phyloP scores from a whole-genome alignment of 78 protist species.

The Trichosphaerium sp. region DNA sequence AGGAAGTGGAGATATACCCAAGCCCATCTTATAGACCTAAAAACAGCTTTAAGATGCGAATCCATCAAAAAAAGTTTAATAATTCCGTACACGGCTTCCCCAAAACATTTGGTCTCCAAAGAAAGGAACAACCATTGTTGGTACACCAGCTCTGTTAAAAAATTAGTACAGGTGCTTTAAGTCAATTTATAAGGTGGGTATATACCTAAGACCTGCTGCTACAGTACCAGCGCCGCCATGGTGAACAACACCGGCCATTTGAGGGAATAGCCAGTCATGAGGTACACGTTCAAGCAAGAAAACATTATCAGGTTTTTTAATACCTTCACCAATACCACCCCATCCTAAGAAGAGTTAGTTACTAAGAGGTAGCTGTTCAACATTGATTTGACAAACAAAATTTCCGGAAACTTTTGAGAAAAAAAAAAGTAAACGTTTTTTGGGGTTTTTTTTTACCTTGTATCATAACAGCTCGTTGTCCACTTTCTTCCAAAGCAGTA shows the following conservation, averaged over 20 bases:
- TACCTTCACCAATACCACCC: not conserved
- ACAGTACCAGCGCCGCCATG: conserved; percentile 78
- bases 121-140: conserved; percentile 54
- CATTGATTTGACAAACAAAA: too few species aligned
- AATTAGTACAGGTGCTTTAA: too few species aligned
- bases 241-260: conserved; percentile 36
- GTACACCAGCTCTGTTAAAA: conserved; percentile 23
- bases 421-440: too few species aligned
- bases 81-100: conserved; percentile 46
- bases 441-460: too few species aligned
- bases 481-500: conserved; percentile 19
- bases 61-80: too few species aligned
- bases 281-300: conserved; percentile 9
- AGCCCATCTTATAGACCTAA: too few species aligned
- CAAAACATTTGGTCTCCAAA: conserved; percentile 66
- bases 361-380: too few species aligned
- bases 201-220: conserved; percentile 59
- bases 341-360: not conserved
- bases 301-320: not conserved
- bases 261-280: conserved; percentile 55
- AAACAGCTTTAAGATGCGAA: too few species aligned
- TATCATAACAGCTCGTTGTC: conserved; percentile 23
- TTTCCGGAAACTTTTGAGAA: too few species aligned
- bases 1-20: too few species aligned
- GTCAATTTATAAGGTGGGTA: too few species aligned